phyloP scores from a whole-genome alignment of 345 rosid species.

The Odontarrhena argentea region DNA sequence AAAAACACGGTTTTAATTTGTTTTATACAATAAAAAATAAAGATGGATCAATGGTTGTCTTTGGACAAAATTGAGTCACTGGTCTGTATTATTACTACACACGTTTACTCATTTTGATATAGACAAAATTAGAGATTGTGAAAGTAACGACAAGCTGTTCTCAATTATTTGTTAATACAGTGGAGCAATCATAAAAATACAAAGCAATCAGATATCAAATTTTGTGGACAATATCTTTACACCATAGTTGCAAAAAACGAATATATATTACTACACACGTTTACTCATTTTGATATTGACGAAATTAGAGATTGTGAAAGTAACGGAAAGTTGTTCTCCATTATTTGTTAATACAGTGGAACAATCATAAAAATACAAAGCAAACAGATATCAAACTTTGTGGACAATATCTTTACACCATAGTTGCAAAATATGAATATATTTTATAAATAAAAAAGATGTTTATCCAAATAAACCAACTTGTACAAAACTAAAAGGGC shows the following conservation, averaged over 20 bases:
- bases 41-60: conserved; percentile 32
- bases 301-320: conserved; percentile 22
- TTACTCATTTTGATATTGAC: conserved; percentile 21
- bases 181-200: not conserved
- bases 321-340: conserved; percentile 17
- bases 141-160: conserved; percentile 19
- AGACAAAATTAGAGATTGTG: conserved; percentile 26
- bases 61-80: conserved; percentile 27
- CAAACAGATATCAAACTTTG: not conserved
- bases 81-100: conserved; percentile 34
- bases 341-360: conserved; percentile 29
- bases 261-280: conserved; percentile 28
- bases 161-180: conserved; percentile 28
- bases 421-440: no score
- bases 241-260: no score
- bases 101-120: conserved; percentile 25
- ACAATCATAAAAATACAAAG: not conserved
- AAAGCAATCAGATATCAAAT: not conserved
- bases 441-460: not conserved
- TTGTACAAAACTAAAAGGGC: no score
- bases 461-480: not conserved
- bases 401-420: conserved; percentile 6
- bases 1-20: conserved; percentile 40
- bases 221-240: conserved; percentile 9
- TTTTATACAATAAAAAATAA: not conserved